Conservation (phyloP, 805 yeast species). For the Jamesozyma hellenica region DNA sequence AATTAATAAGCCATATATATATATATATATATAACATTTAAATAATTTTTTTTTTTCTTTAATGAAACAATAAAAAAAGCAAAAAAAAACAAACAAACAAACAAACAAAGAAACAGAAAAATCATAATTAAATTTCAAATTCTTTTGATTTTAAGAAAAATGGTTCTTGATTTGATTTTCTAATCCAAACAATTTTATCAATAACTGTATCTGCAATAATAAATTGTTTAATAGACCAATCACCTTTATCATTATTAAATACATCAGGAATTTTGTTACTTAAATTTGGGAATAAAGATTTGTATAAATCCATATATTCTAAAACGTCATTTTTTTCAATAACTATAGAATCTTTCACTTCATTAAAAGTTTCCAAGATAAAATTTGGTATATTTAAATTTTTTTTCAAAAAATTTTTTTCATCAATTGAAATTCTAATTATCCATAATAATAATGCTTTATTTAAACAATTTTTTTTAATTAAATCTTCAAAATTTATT, state of each 20-base stretch:
- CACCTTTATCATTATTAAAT: constrained; percentile 39
- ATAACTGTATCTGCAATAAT: constrained; percentile 42
- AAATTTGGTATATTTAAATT: constrained; percentile 38
- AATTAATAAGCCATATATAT: background rate
- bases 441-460: constrained; percentile 56
- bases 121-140: too few relatives aligned
- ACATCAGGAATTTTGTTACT: constrained; percentile 46
- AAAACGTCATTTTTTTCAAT: constrained; percentile 44
- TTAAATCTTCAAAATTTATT: constrained; percentile 41
- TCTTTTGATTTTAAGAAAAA: constrained; percentile 23
- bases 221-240: constrained; percentile 35
- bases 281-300: constrained; percentile 41
- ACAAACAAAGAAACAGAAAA: too few relatives aligned
- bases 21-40: background rate
- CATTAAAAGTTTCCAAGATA: constrained; percentile 33
- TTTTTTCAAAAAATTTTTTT: constrained; percentile 18
- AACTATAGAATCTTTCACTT: constrained; percentile 30
- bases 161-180: constrained; percentile 30
- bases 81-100: too few relatives aligned
- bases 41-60: too few relatives aligned
- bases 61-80: too few relatives aligned
- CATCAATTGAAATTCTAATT: constrained; percentile 44
- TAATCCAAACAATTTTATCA: constrained; percentile 40
- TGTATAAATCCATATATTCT: constrained; percentile 45
- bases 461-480: constrained; percentile 40